Conservation (phyloP, 768 basidiomycete genomes). For the Polyporus arcularius region DNA sequence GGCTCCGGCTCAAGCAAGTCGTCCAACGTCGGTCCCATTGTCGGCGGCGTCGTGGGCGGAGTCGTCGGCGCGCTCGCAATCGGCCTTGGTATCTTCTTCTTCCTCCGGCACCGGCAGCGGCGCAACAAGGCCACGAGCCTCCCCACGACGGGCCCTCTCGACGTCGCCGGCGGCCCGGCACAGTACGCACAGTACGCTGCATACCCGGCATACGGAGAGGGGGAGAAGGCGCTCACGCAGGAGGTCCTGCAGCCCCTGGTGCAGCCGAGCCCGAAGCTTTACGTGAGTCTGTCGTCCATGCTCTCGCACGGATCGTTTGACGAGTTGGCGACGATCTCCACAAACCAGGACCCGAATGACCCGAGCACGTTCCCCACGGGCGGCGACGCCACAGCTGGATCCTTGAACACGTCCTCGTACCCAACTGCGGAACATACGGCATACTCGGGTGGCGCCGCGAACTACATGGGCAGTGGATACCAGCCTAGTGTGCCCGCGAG, state of each 20-base stretch:
- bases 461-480: background rate
- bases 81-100: slow-evolving; percentile 6
- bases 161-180: background rate
- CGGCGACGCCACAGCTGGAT: background rate
- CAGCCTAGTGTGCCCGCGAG: background rate
- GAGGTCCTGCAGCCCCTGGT: background rate
- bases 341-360: slow-evolving; percentile 13
- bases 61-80: slow-evolving; percentile 6
- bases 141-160: slow-evolving; percentile 7
- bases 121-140: background rate
- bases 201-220: slow-evolving; percentile 3
- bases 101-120: slow-evolving; percentile 3
- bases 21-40: slow-evolving; percentile 9
- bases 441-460: background rate
- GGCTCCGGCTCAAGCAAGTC: slow-evolving; percentile 5
- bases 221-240: slow-evolving; percentile 3
- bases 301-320: background rate
- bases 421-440: background rate
- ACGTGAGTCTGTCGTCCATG: background rate
- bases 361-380: slow-evolving; percentile 13
- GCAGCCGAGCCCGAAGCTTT: slow-evolving; percentile 8
- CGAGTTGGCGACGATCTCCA: background rate
- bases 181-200: background rate
- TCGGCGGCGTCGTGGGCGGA: slow-evolving; percentile 11
- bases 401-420: background rate